Conservation (phyloP, 495 filamentous ascomycete species). For the Xylaria cubensis region DNA sequence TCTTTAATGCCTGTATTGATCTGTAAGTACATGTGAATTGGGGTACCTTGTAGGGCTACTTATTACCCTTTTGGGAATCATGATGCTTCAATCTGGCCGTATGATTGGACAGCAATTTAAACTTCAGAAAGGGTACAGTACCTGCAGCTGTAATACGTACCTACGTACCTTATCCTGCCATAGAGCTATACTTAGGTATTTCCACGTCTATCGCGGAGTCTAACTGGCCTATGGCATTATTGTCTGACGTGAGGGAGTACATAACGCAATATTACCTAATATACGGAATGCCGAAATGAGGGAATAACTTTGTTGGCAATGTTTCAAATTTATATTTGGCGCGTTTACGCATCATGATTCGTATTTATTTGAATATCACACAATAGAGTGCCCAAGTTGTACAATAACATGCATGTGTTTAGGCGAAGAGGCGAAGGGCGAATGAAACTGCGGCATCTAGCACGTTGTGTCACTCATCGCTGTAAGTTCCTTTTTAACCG, state of each 20-base stretch:
- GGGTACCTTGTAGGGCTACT: neutral
- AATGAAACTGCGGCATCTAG: neutral
- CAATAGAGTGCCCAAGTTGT: neutral
- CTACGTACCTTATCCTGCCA: neutral
- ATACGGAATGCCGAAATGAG: neutral
- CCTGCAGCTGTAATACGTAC: neutral
- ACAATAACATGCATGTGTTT: neutral
- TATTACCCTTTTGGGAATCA: conserved; percentile 19
- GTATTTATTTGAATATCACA: neutral
- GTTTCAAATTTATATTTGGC: neutral
- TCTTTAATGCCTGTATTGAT: neutral
- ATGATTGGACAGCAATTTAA: conserved; percentile 11
- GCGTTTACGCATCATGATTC: neutral
- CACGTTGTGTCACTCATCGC: neutral
- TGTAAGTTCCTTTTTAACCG: neutral
- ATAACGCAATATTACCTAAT: conserved; percentile 15
- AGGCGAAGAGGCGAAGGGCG: neutral
- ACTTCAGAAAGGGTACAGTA: neutral
- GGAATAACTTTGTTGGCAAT: neutral
- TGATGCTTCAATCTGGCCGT: neutral
- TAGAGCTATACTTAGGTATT: neutral
- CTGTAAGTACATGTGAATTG: neutral
- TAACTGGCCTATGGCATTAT: neutral
- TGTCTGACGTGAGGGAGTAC: neutral
- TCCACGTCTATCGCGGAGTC: neutral